Percentiles rank a stretch among this genome's conserved stretches.
Evolutionary conservation across 169 alveolate species (phyloP).

Genomic region (Babesia microti): DNA sequence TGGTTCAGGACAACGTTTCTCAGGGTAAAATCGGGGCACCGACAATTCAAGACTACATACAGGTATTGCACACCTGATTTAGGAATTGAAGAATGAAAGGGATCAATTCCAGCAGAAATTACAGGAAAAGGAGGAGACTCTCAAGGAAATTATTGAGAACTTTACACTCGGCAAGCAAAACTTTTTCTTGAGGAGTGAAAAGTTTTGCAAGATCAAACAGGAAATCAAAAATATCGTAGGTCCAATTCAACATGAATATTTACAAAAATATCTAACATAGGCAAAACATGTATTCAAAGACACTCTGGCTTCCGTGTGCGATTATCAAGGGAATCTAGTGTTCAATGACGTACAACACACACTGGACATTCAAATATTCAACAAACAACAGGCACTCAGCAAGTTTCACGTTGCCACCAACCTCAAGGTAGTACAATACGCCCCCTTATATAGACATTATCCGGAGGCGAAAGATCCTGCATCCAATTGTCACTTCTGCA

Average conservation of each 20-base stretch:
- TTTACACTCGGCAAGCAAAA: constrained; percentile 21
- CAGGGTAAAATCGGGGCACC: too few relatives aligned
- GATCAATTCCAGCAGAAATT: constrained; percentile 11
- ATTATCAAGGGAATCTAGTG: constrained; percentile 39
- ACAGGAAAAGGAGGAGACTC: constrained; percentile 16
- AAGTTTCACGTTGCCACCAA: constrained; percentile 39
- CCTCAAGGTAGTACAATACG: constrained; percentile 18
- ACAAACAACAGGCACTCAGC: constrained; percentile 37
- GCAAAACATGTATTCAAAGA: constrained; percentile 27
- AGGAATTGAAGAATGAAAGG: constrained; percentile 9
- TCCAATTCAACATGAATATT: too few relatives aligned
- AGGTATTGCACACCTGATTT: constrained; percentile 1
- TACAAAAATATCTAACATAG: too few relatives aligned
- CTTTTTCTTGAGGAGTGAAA: constrained; percentile 18
- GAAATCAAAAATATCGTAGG: constrained; percentile 13
- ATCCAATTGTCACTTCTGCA: constrained; percentile 46
- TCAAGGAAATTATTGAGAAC: constrained; percentile 30
- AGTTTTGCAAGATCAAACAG: constrained; percentile 25
- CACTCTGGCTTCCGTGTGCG: constrained; percentile 39
- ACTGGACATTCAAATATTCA: constrained; percentile 33
- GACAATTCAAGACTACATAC: too few relatives aligned
- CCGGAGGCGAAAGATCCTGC: constrained; percentile 48
- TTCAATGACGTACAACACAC: constrained; percentile 42
- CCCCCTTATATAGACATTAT: constrained; percentile 24
- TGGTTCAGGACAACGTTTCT: constrained; percentile 24